phyloP scores from a whole-genome alignment of 768 basidiomycete genomes.

The Amanita muscaria region DNA sequence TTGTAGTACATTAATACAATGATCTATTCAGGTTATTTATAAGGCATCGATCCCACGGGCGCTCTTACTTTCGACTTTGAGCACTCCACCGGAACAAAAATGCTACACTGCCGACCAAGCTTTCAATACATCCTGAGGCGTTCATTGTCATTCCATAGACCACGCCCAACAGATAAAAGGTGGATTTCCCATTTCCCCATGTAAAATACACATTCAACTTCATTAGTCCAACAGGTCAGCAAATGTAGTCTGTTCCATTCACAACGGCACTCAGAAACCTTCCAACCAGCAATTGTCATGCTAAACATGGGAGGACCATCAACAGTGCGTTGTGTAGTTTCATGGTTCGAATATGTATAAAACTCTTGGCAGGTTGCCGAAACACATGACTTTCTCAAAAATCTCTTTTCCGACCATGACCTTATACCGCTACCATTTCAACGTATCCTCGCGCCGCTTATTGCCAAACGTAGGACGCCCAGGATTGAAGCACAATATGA shows the following conservation, averaged over 20 bases:
- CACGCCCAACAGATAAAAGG: slow-evolving; percentile 26
- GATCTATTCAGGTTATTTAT: too few species aligned
- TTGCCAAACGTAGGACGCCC: slow-evolving; percentile 85
- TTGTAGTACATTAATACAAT: too few species aligned
- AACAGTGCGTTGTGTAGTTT: slow-evolving; percentile 45
- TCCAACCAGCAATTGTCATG: slow-evolving; percentile 73
- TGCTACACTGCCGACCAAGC: background rate
- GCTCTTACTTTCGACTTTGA: too few species aligned
- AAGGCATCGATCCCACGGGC: background rate
- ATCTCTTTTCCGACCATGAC: slow-evolving; percentile 87
- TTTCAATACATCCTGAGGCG: background rate
- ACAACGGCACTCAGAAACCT: slow-evolving; percentile 4
- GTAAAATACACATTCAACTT: background rate
- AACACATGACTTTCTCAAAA: slow-evolving; percentile 87
- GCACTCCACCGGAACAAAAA: background rate
- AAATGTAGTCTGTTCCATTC: slow-evolving; percentile 9
- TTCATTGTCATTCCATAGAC: slow-evolving; percentile 29
- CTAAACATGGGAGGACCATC: slow-evolving; percentile 99
- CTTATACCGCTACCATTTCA: slow-evolving; percentile 96
- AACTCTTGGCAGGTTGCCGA: slow-evolving; percentile 60
- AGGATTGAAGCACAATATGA: slow-evolving; percentile 91
- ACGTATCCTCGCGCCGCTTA: slow-evolving; percentile 74
- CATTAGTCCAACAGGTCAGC: slow-evolving; percentile 53
- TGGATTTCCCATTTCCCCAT: slow-evolving; percentile 8
- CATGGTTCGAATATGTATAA: slow-evolving; percentile 7